phyloP scores from a whole-genome alignment of 371 early-diverging fungal genomes.

The Funneliformis caledonium region DNA sequence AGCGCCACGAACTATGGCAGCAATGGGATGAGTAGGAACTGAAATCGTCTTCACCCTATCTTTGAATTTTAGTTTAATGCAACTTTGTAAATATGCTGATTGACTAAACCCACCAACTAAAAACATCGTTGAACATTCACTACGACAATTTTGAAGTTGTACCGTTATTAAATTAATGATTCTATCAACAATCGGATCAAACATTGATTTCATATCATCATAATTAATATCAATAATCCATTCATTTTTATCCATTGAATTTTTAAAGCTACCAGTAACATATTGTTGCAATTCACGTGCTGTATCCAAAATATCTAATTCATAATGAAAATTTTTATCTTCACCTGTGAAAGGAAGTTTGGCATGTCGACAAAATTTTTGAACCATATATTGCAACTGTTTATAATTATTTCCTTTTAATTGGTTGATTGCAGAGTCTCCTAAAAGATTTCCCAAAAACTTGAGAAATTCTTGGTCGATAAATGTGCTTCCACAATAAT shows the following conservation, averaged over 20 bases:
- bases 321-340: neutral
- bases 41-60: conserved; percentile 3
- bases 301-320: conserved; percentile 17
- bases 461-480: conserved; percentile 39
- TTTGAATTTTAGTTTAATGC: conserved; percentile 16
- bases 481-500: conserved; percentile 41
- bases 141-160: conserved; percentile 48
- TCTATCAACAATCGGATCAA: conserved; percentile 62
- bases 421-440: neutral
- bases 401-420: conserved; percentile 30
- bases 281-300: conserved; percentile 7
- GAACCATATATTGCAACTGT: conserved; percentile 33
- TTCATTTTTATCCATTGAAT: conserved; percentile 17
- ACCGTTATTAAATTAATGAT: conserved; percentile 59
- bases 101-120: conserved; percentile 39
- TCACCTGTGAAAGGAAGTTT: conserved; percentile 20
- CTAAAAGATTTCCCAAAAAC: conserved; percentile 9
- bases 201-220: conserved; percentile 43
- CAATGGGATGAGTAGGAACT: conserved; percentile 26
- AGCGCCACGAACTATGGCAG: conserved; percentile 18
- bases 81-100: neutral
- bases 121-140: conserved; percentile 32
- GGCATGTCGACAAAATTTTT: conserved; percentile 25
- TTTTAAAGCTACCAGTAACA: neutral
- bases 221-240: conserved; percentile 30